Evolutionary conservation across 345 rosid genomes (phyloP).

Genomic region (Eutrema heterophyllum): DNA sequence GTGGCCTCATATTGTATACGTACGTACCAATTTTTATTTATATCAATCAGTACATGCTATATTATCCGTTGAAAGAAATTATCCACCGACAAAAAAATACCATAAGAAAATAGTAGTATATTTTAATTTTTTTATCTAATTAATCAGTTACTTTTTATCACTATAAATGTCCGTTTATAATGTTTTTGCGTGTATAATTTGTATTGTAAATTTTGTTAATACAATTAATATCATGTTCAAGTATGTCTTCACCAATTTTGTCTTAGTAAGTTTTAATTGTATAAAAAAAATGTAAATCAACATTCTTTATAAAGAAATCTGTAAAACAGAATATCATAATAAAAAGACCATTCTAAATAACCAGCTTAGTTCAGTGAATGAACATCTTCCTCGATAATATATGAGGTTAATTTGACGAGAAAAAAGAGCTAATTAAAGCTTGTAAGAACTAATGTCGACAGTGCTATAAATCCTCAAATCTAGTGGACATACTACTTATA

Average conservation of each 20-base stretch:
- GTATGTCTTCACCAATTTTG: neutral
- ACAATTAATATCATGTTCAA: neutral
- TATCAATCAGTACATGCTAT: neutral
- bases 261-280: neutral
- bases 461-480: slow-evolving; percentile 18
- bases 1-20: neutral
- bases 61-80: neutral
- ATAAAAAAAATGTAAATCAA: neutral
- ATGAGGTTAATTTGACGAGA: neutral
- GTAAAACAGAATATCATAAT: neutral
- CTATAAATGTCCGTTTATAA: neutral
- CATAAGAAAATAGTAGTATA: neutral
- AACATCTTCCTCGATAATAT: slow-evolving; percentile 16
- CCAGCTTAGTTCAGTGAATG: slow-evolving; percentile 16
- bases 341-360: neutral
- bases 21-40: neutral
- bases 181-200: neutral
- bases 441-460: slow-evolving; percentile 27
- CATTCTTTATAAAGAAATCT: neutral
- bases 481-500: slow-evolving; percentile 7
- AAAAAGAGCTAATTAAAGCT: neutral
- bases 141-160: neutral
- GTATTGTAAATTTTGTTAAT: neutral
- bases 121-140: neutral
- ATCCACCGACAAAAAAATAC: neutral